These are phyloP conservation scores for Colletotrichum neosansevieriae DNA, from an alignment of 2,329 filamentous ascomycete species.

Conservation along the genomic window DNA sequence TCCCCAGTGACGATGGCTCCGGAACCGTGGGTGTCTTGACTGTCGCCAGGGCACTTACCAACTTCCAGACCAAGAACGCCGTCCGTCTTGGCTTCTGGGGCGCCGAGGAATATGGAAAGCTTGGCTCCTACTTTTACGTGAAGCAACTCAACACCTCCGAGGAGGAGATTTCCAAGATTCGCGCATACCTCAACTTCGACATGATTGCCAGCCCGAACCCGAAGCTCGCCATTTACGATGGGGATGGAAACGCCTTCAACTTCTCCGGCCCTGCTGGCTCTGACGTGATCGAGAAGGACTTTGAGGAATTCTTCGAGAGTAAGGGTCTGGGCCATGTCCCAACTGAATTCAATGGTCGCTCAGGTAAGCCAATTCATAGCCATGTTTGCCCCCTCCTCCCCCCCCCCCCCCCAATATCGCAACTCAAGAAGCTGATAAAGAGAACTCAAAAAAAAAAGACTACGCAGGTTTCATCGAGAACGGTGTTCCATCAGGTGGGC, in stretches of 20 bases:
- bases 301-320: constrained; percentile 65
- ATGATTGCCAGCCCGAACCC: constrained; percentile 67
- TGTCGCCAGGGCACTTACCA: constrained; percentile 56
- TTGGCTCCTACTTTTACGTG: constrained; percentile 64
- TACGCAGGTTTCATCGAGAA: constrained; percentile 76
- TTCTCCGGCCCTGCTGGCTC: constrained; percentile 67
- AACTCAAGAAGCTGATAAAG: too few species aligned
- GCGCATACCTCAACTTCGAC: constrained; percentile 69
- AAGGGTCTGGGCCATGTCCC: constrained; percentile 65
- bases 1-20: constrained; percentile 67
- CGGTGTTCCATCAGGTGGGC: constrained; percentile 75
- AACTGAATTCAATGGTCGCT: constrained; percentile 74
- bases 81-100: constrained; percentile 65
- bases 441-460: constrained; percentile 52
- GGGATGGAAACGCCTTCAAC: constrained; percentile 71
- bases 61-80: constrained; percentile 60
- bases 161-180: constrained; percentile 61
- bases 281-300: constrained; percentile 69
- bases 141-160: constrained; percentile 54
- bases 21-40: constrained; percentile 63
- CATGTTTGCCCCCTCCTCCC: too few species aligned
- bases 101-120: constrained; percentile 63
- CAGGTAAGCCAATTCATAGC: constrained; percentile 41
- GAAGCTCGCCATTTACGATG: constrained; percentile 68
- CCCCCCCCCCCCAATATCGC: too few species aligned